Evolutionary conservation across 306 rosid species (phyloP).

Genomic region (Citrullus mucosospermus): DNA sequence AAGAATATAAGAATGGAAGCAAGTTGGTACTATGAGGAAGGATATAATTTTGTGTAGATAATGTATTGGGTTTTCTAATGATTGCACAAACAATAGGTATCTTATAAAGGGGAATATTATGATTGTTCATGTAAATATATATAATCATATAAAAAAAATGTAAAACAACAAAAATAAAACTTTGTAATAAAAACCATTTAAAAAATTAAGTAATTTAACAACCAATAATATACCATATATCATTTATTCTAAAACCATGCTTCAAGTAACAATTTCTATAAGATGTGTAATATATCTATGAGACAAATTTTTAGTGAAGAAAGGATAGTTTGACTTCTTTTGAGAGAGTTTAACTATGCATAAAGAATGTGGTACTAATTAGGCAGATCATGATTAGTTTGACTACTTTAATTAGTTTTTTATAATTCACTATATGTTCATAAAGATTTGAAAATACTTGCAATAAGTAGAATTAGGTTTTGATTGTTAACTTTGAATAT

Average conservation of each 20-base stretch:
- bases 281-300: too few species aligned
- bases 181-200: neutral
- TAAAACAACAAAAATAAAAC: neutral
- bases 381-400: too few species aligned
- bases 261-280: too few species aligned
- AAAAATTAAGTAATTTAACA: neutral
- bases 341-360: too few species aligned
- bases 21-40: neutral
- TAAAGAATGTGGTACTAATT: too few species aligned
- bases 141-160: neutral
- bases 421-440: too few species aligned
- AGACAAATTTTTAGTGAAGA: too few species aligned
- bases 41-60: neutral
- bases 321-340: too few species aligned
- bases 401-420: too few species aligned
- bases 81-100: neutral
- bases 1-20: neutral
- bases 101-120: neutral
- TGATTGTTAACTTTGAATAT: too few species aligned
- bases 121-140: neutral
- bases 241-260: too few species aligned
- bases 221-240: neutral
- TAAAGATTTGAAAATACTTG: neutral
- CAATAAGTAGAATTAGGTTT: neutral
- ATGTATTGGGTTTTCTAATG: conserved; percentile 3